Percentiles rank a stretch among this genome's conserved stretches.
Evolutionary conservation across 2,329 filamentous ascomycete species (phyloP).

Genomic region (Chaetomium globosum): DNA sequence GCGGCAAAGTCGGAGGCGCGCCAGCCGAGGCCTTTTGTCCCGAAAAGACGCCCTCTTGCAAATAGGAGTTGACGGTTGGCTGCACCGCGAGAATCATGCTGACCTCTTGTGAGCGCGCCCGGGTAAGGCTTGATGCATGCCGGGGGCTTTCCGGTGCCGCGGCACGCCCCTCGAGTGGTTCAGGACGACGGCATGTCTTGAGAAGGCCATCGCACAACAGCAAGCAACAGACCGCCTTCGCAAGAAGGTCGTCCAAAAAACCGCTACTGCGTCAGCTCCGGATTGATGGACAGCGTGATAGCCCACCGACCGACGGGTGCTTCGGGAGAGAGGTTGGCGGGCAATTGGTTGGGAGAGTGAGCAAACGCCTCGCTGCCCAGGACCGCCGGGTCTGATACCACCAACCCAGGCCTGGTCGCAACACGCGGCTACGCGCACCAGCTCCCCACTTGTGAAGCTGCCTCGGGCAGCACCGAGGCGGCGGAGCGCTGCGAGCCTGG

Average conservation of each 20-base stretch:
- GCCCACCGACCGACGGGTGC: slow-evolving; percentile 6
- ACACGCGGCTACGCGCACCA: slow-evolving; percentile 23
- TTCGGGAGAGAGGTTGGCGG: slow-evolving; percentile 17
- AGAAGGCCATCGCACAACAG: slow-evolving; percentile 30
- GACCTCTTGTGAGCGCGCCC: slow-evolving; percentile 12
- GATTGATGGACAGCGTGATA: slow-evolving; percentile 9
- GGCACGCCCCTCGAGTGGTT: slow-evolving; percentile 14
- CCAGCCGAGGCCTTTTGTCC: slow-evolving; percentile 7
- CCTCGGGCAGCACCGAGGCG: background rate
- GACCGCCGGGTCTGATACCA: slow-evolving; percentile 9
- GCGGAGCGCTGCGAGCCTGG: background rate
- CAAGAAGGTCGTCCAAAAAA: slow-evolving; percentile 6
- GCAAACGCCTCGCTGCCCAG: slow-evolving; percentile 2
- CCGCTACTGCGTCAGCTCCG: slow-evolving; percentile 21
- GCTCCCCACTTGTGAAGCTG: slow-evolving; percentile 17
- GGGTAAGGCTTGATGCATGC: slow-evolving; percentile 29
- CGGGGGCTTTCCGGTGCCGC: slow-evolving; percentile 20
- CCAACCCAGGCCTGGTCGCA: slow-evolving; percentile 21
- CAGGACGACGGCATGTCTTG: slow-evolving; percentile 14
- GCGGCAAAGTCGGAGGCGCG: slow-evolving; percentile 1
- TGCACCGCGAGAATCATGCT: slow-evolving; percentile 23
- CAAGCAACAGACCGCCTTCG: slow-evolving; percentile 31
- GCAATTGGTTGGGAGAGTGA: slow-evolving; percentile 5
- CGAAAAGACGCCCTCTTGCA: background rate
- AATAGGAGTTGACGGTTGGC: slow-evolving; percentile 23